Evolutionary conservation across 73 alveolate genomes (phyloP), one percentile per base, ranked within the genome.

Genomic region (Symbiodinium pilosum): DNA sequence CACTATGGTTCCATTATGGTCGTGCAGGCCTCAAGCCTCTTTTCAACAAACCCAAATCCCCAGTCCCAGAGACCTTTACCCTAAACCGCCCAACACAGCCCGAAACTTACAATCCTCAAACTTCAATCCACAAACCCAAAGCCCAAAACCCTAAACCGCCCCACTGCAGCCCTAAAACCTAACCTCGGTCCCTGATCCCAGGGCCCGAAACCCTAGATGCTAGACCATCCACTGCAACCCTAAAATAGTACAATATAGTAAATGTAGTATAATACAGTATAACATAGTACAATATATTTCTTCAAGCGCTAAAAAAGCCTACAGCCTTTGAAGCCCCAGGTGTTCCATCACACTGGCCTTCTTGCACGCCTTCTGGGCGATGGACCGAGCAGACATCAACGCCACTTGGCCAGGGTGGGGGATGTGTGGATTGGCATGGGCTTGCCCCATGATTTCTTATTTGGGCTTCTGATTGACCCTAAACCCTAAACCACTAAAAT

Each of bases 331-430:
- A 1, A 18, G 11, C 1, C 40, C 40, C 38, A 93, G 91, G 98
- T 84, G 83, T 18, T 93, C 83, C 85, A 75, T 93, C 84, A 75
- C 84, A 39, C 38, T 93, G 83, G 98, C 98, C 43, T 93, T 93
- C 44, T 40, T 93, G 85, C 91, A 73, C 47, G 98, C 98, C 2
- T 93, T 93, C 30, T 93, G 98, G 98, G 98, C 98, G 85, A 75
- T 93, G 98, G 98, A 93, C 69, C 97, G 97, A 16, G 34, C 88
- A 1, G 97, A 86, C 59, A 91, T 91, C 81, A 71, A 71, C 30
- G 97, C 77, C 21, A 26, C 87, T 39, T 28, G 95, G 75, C 71
- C 59, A 47, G 14, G n/a, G n/a, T n/a, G n/a, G n/a, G 18, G 9
- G 69, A 12, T 20, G 20, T 20, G 69, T 52, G 69, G 9, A 20